Percentiles rank a stretch among this genome's conserved stretches.
Evolutionary conservation across 768 basidiomycete species (phyloP).

Genomic region (Lentinula boryana): DNA sequence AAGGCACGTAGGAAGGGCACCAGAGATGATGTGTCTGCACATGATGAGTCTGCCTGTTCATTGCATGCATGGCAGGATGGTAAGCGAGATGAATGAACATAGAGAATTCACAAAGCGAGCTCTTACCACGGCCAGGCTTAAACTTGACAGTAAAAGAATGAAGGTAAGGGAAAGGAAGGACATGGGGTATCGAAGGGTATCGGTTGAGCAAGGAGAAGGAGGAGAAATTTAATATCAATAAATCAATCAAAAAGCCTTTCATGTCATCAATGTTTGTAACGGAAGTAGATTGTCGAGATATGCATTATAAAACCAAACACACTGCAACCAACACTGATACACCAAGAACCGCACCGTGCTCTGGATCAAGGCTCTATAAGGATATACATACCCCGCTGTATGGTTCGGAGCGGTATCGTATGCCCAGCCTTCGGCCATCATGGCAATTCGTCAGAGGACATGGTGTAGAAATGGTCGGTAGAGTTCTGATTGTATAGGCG

Average conservation of each 20-base stretch:
- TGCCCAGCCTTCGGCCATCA: neutral
- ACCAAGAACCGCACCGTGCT: neutral
- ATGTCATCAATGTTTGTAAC: no score
- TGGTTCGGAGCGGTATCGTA: neutral
- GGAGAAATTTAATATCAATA: no score
- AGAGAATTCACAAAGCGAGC: neutral
- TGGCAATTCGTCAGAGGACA: neutral
- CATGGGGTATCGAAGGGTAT: neutral
- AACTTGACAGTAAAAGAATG: neutral
- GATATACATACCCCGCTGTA: neutral
- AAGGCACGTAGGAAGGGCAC: neutral
- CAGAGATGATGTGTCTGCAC: neutral
- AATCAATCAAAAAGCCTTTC: no score
- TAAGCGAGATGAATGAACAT: neutral
- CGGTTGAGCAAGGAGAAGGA: neutral
- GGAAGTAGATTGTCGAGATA: no score
- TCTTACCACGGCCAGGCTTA: neutral
- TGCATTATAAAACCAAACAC: neutral
- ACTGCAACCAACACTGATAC: neutral
- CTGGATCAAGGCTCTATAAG: neutral
- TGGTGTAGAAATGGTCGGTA: neutral
- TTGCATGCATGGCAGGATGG: neutral
- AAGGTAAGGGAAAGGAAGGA: neutral
- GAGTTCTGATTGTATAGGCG: neutral
- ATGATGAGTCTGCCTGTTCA: neutral